These are phyloP conservation scores for Termitomyces sp. DNA, from an alignment of 768 basidiomycete species.

Conservation along the genomic window DNA sequence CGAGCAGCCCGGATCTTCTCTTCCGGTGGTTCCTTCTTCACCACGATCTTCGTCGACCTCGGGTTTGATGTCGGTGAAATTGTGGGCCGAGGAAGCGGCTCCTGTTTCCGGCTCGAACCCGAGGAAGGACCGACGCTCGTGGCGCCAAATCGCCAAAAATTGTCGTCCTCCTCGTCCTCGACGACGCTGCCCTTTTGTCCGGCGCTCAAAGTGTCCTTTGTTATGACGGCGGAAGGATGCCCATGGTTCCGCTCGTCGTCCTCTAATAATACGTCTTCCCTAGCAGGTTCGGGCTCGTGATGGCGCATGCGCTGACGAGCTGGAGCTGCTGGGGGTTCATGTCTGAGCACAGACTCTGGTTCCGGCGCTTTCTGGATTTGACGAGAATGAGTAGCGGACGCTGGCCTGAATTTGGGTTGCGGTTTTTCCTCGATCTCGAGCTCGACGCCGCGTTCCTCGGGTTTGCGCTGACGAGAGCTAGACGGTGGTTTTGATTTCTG, in stretches of 20 bases:
- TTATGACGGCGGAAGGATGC: not conserved
- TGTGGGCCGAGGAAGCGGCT: not conserved
- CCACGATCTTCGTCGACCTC: not conserved
- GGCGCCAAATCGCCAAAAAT: constrained; percentile 7
- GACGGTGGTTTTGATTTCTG: not conserved
- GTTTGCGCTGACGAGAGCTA: not conserved
- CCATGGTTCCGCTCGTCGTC: not conserved
- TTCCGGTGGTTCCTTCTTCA: not conserved
- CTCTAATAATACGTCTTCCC: not conserved
- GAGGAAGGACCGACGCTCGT: not conserved
- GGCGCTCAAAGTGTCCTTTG: too few relatives aligned
- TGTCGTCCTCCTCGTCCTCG: not conserved
- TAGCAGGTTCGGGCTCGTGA: not conserved
- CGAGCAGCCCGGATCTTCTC: not conserved
- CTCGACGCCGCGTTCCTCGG: not conserved
- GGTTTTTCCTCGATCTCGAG: not conserved
- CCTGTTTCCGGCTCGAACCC: not conserved
- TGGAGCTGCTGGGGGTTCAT: not conserved
- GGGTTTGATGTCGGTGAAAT: not conserved
- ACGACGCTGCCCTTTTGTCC: not conserved
- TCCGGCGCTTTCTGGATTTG: not conserved
- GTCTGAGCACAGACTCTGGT: not conserved
- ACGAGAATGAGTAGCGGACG: not conserved
- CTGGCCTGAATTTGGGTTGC: not conserved
- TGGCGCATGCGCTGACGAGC: not conserved